phyloP scores from a whole-genome alignment of 108 stramenopile genomes.

The Cyclostephanos tholiformis region DNA sequence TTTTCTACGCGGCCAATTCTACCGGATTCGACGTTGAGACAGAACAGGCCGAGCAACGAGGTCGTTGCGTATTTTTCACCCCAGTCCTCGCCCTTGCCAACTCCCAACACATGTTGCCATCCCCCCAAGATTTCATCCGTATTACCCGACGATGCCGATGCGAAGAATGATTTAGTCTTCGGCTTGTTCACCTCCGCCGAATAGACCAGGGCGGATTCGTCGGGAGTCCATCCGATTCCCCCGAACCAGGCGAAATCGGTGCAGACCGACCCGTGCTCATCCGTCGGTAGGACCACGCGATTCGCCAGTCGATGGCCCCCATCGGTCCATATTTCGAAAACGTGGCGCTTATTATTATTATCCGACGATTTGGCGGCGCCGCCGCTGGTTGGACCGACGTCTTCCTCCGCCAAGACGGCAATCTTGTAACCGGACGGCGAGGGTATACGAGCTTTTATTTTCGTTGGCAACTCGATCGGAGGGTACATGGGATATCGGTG shows the following conservation, averaged over 20 bases:
- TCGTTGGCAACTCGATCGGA: slow-evolving; percentile 56
- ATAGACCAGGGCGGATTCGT: slow-evolving; percentile 70
- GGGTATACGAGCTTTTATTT: slow-evolving; percentile 63
- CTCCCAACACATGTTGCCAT: slow-evolving; percentile 68
- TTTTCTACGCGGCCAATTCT: slow-evolving; percentile 59
- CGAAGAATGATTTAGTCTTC: slow-evolving; percentile 55
- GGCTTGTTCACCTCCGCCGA: slow-evolving; percentile 64
- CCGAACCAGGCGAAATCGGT: slow-evolving; percentile 72
- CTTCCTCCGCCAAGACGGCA: slow-evolving; percentile 54
- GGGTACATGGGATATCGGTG: slow-evolving; percentile 34
- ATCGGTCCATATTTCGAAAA: slow-evolving; percentile 75
- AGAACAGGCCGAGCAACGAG: slow-evolving; percentile 63
- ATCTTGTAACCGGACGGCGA: slow-evolving; percentile 70
- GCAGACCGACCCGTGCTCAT: slow-evolving; percentile 64
- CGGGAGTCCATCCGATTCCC: slow-evolving; percentile 58
- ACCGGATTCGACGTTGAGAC: slow-evolving; percentile 60
- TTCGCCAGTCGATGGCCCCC: slow-evolving; percentile 46
- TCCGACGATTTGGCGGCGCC: slow-evolving; percentile 9
- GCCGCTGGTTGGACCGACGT: slow-evolving; percentile 22
- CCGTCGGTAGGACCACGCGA: slow-evolving; percentile 52
- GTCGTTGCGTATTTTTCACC: slow-evolving; percentile 70
- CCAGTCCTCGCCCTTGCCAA: slow-evolving; percentile 74
- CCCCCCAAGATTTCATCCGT: slow-evolving; percentile 46
- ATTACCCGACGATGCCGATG: slow-evolving; percentile 1
- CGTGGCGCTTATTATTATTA: slow-evolving; percentile 26